Conservation (phyloP, 345 rosid genomes). For the Psidium guajava region DNA sequence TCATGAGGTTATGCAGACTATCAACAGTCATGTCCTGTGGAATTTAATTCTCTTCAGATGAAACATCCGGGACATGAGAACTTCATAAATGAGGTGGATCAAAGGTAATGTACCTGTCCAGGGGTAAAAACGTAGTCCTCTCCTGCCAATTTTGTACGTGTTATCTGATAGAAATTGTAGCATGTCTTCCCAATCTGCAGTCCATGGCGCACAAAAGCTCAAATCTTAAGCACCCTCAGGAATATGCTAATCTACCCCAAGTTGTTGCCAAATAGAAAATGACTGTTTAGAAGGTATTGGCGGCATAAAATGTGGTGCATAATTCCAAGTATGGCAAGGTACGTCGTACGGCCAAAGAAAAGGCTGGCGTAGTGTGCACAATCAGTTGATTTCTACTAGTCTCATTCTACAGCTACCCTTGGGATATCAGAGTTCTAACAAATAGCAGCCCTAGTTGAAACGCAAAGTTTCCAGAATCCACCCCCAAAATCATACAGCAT, state of each 20-base stretch:
- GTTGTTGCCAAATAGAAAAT: background rate
- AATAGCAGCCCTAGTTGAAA: too few relatives aligned
- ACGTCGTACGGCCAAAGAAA: too few relatives aligned
- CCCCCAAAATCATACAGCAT: background rate
- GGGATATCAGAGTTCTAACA: too few relatives aligned
- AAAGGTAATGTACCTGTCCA: slow-evolving; percentile 36
- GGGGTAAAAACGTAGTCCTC: slow-evolving; percentile 71
- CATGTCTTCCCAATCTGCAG: slow-evolving; percentile 96
- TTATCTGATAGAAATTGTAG: slow-evolving; percentile 86
- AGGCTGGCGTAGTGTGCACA: too few relatives aligned
- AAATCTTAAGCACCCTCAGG: background rate
- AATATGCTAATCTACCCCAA: background rate
- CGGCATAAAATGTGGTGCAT: too few relatives aligned
- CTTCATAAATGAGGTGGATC: background rate
- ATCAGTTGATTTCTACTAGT: too few relatives aligned
- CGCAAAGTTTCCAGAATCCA: too few relatives aligned
- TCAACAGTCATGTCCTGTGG: slow-evolving; percentile 76
- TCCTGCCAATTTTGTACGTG: slow-evolving; percentile 88
- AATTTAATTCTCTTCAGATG: background rate
- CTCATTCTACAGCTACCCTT: too few relatives aligned
- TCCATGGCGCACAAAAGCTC: background rate
- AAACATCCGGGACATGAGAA: background rate
- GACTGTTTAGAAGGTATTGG: too few relatives aligned
- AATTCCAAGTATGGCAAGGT: too few relatives aligned
- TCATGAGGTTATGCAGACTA: slow-evolving; percentile 68